phyloP scores from a whole-genome alignment of 495 filamentous ascomycete species.

The Penicillium dipodomyicola region DNA sequence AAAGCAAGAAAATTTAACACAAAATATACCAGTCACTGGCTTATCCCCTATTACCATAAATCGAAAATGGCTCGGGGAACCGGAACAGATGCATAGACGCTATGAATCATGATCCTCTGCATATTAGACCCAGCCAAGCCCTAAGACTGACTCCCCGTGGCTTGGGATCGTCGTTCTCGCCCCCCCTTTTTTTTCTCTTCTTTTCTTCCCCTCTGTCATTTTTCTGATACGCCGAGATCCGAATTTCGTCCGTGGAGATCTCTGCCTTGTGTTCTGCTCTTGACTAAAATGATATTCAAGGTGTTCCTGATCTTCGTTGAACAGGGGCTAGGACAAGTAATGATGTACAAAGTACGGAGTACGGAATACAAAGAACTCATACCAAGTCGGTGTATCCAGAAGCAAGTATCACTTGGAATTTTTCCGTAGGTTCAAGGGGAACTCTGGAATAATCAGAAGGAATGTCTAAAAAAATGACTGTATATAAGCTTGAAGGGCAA shows the following conservation, averaged over 20 bases:
- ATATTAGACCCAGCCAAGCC: slow-evolving; percentile 16
- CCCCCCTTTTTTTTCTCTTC: slow-evolving; percentile 8
- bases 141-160: slow-evolving; percentile 15
- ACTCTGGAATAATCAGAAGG: too few relatives aligned
- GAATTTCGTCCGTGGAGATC: slow-evolving; percentile 19
- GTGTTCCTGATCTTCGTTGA: slow-evolving; percentile 15
- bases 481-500: not conserved
- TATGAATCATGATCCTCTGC: slow-evolving; percentile 12
- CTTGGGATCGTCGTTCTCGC: slow-evolving; percentile 21
- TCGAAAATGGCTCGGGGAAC: not conserved
- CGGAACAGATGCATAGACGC: slow-evolving; percentile 11
- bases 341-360: not conserved
- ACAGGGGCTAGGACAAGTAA: not conserved
- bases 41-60: not conserved
- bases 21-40: not conserved
- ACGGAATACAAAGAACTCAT: not conserved
- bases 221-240: slow-evolving; percentile 17
- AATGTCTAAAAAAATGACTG: too few relatives aligned
- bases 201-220: not conserved
- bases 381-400: not conserved
- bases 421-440: not conserved
- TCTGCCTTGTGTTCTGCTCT: not conserved
- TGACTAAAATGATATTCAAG: not conserved
- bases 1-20: not conserved
- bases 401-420: not conserved